Base-by-base conservation (phyloP, 768 basidiomycete genomes). In the Amanita phalloides region DNA sequence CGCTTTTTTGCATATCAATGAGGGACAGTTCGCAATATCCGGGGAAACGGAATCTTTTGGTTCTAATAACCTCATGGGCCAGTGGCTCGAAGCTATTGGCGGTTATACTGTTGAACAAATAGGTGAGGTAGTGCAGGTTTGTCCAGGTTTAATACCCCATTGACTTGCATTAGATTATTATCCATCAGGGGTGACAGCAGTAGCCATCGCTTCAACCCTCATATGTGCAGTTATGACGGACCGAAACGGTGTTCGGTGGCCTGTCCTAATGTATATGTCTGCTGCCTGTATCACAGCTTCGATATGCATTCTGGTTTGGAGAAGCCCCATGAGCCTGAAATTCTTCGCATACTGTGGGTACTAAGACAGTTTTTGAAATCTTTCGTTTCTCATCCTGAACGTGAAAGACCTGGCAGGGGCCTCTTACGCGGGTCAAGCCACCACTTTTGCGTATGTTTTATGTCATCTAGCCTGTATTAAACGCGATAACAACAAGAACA, bases 371-470 rank as follows among this genome's bases (percentile, higher is more conserved):
- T 28, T 17, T 21, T 21, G 20, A n/a, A 14, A 10, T 30, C 37
- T 48, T 6, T 42, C 36, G 32, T n/a, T 30, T 14, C 1, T n/a
- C 42, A n/a, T 6, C 38, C 23, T 30, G 21, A 21, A 25, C 30
- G 28, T 35, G 45, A 11, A 49, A 81, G 76, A 80, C 61, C 59
- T 79, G 8, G 75, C 78, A 4, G 83, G 84, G 1, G 81, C 83
- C 13, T 78, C 82, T 5, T 89, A 82, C 59, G 75, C 84, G 0
- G 84, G 86, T 8, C 87, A 88, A 61, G 87, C 84, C 5, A 79
- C 78, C 14, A 89, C 84, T 23, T 87, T 88, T 59, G 81, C 82
- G 76, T 82, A 56, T 49, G 78, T 69, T 17, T 33, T 28, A 30
- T 3, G 28, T 30, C 28, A 30, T 26, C 33, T 23, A n/a, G 13